Evolutionary conservation across 106 monocot species (phyloP), one percentile per base, ranked within the genome.

Genomic region (Cymbidium sinense): DNA sequence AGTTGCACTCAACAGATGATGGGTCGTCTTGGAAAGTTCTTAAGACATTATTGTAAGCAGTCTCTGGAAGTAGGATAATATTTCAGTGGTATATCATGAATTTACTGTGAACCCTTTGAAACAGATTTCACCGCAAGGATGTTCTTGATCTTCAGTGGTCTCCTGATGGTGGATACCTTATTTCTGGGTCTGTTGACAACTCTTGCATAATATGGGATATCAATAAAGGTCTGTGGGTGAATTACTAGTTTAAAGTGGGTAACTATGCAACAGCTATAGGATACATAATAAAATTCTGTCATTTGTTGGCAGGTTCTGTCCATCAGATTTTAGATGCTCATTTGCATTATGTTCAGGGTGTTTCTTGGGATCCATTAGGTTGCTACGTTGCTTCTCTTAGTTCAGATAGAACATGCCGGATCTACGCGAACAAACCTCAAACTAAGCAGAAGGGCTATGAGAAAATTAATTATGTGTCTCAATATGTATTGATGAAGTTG

Each of bases 291-390:
- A 54, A 47, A 34, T 62, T 72, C 18, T 21, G 30, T 77, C 0
- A 27, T 74, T 71, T 13, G 79, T 20, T 50, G 81, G 82, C 89
- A 96, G 96, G 93, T 77, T 85, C 86, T 50, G 88, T 89, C 17
- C 90, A 92, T 86, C 96, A 98, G 81, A 94, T 92, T 37, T 87
- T 98, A 77, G 94, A 94, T 86, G 81, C 77, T 51, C 96, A 98
- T 87, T 80, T 90, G 43, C 96, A 94, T 81, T 98, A 98, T 88
- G 96, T 98, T 79, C 94, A 98, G 74, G 96, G 96, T 70, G 96
- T 98, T 82, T 82, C 91, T 12, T 98, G 96, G 96, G 96, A 98
- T 86, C 96, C 96, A 79, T 78, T 91, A 77, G 88, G 84, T 61
- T 86, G 90, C 6, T 98, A 85, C 88, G 82, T 94, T 85, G 94